Percentiles rank a stretch among this genome's conserved stretches.
phyloP scores from a whole-genome alignment of 2,329 filamentous ascomycete species.

The Allantophomopsis lycopodina region DNA sequence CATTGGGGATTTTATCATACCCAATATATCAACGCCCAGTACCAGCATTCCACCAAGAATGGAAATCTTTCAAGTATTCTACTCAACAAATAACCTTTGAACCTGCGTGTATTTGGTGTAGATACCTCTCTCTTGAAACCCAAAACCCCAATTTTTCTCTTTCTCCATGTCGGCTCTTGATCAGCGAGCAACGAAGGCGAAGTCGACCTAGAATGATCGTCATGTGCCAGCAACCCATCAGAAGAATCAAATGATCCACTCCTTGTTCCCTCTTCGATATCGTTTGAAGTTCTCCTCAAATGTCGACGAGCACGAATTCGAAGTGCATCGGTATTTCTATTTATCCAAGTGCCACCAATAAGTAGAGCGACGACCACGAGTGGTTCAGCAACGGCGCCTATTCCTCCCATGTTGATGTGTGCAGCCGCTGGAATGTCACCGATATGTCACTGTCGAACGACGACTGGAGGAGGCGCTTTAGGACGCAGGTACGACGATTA shows the following conservation, averaged over 20 bases:
- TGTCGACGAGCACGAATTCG: background rate
- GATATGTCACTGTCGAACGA: background rate
- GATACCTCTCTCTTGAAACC: slow-evolving; percentile 31
- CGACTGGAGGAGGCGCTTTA: too few relatives aligned
- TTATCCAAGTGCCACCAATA: slow-evolving; percentile 47
- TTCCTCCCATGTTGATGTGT: slow-evolving; percentile 20
- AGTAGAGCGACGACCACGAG: slow-evolving; percentile 44
- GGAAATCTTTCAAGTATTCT: slow-evolving; percentile 53
- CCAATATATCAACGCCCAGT: slow-evolving; percentile 68
- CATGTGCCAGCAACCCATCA: slow-evolving; percentile 1
- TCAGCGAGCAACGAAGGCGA: slow-evolving; percentile 23
- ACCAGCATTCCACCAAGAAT: slow-evolving; percentile 64
- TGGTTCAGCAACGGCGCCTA: slow-evolving; percentile 45
- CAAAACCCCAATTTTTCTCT: slow-evolving; percentile 30
- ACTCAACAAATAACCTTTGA: slow-evolving; percentile 45
- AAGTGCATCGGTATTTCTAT: slow-evolving; percentile 25
- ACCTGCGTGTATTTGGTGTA: slow-evolving; percentile 47
- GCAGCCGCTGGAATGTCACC: background rate
- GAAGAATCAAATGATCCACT: background rate
- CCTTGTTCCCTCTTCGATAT: slow-evolving; percentile 1
- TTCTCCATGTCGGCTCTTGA: slow-evolving; percentile 32
- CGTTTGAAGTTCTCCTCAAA: slow-evolving; percentile 2
- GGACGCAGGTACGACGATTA: too few relatives aligned
- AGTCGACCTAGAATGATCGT: slow-evolving; percentile 9
- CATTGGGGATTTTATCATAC: slow-evolving; percentile 26